Base-by-base conservation (phyloP, 2,329 filamentous ascomycete genomes). In the Gremmenia infestans region DNA sequence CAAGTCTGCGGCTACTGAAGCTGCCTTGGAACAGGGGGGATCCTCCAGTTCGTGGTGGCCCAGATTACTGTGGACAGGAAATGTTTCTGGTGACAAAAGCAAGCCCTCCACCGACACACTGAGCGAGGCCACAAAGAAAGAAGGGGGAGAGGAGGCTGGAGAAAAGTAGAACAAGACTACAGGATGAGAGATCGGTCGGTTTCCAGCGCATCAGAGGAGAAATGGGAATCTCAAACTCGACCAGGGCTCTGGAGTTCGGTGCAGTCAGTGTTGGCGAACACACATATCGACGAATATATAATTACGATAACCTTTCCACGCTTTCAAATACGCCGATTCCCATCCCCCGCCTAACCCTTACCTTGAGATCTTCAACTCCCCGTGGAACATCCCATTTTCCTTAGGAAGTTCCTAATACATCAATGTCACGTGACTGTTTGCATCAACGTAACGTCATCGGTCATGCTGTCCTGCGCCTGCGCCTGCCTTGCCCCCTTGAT, bases 31-130 rank as follows among this genome's bases (percentile, higher is more conserved):
- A 12, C 49, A 60, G 17, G 42, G 56, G 15, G 39, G 49, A n/a
- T 37, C 54, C 23, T n/a, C 58, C 14, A 60, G 40, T 6, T 63
- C 64, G 49, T 65, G 62, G 63, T 66, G 62, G 63, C 53, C 64
- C 5, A 65, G 52, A 15, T 51, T 54, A 39, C 28, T 60, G 17
- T 64, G 61, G 61, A 46, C 57, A 37, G 58, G 48, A 19, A 45
- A 17, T 17, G 19, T 9, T 25, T n/a, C 17, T 23, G 42, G 15
- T 12, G 19, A 45, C 6, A 23, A 22, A 19, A 5, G 12, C 12
- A 25, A 17, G 11, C 11, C 42, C 42, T 45, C 42, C 32, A 48
- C 37, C 14, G 25, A 47, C 19, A 49, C 23, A n/a, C 19, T 17
- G 28, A 50, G 37, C 40, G 23, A n/a, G 23, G 19, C 22, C 48